Evolutionary conservation across 208 protist genomes (phyloP), one percentile per base, ranked within the genome.

Genomic region (Porcisia deanei): DNA sequence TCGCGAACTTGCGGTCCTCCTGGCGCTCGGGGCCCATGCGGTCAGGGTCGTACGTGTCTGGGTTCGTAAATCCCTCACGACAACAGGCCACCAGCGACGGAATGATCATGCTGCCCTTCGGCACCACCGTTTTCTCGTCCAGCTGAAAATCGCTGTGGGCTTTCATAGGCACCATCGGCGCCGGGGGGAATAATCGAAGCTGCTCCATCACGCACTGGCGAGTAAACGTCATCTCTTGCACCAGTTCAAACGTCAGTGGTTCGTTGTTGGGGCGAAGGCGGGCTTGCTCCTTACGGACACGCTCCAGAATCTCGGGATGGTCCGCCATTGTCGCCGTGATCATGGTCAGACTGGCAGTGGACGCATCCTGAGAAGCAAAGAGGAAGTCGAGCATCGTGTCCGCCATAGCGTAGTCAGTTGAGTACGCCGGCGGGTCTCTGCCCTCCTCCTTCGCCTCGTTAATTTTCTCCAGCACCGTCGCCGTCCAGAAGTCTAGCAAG

Each of bases 351-450:
- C 97, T 90, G 8, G 95, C 91, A 10, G 91, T 96, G 30, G 88
- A 93, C 43, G 88, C 92, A 45, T 92, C 92, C 82, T 98, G 94
- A n/a, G 91, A 96, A 39, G 97, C 96, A 82, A 99, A 98, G 67
- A 98, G 86, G 74, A 98, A 98, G 83, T 97, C 92, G 14, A 98
- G 84, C 67, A 98, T 92, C 37, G 89, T 96, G 75, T 94, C 93
- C 1, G 95, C 96, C 80, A 98, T 97, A 61, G 89, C 91, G 76
- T 98, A 83, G 82, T 98, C 89, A 0, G 75, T 68, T 47, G 92
- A 71, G 85, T 94, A 95, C 14, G 84, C 71, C 43, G 91, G 91
- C 57, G 91, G 74, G 71, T 93, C 87, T 34, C 76, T 82, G 69
- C 90, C 91, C 72, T 89, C 90, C 75, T 90, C 93, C 81, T 91